phyloP scores from a whole-genome alignment of 208 protist species.

The Acanthamoeba triangularis region DNA sequence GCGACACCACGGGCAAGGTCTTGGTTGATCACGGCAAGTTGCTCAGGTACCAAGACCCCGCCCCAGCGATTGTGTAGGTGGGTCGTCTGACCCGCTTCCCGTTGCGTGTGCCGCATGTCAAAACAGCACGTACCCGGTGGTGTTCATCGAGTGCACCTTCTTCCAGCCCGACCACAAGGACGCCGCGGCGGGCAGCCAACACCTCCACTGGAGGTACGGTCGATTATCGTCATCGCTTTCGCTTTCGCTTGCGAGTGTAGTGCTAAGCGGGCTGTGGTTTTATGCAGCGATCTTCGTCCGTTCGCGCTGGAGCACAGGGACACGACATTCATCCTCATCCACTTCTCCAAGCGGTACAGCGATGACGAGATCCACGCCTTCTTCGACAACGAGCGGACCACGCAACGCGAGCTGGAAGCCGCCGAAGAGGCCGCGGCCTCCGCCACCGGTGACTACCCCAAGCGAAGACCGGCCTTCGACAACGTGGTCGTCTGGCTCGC shows the following conservation, averaged over 20 bases:
- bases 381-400: conserved; percentile 6
- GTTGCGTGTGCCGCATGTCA: not conserved
- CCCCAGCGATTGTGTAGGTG: too few relatives aligned
- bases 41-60: not conserved
- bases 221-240: not conserved
- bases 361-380: conserved; percentile 32
- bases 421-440: not conserved
- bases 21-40: conserved; percentile 23
- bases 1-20: conserved; percentile 52
- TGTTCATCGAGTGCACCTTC: conserved; percentile 53
- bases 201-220: conserved; percentile 55
- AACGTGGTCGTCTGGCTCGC: conserved; percentile 10
- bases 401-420: not conserved
- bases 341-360: conserved; percentile 51
- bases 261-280: too few relatives aligned
- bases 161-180: conserved; percentile 42
- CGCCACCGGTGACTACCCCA: not conserved
- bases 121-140: conserved; percentile 20
- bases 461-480: not conserved
- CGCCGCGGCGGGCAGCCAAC: conserved; percentile 2
- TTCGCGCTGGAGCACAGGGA: conserved; percentile 25
- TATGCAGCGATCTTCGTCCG: not conserved
- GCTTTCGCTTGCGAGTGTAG: not conserved
- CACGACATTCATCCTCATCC: conserved; percentile 40
- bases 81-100: too few relatives aligned